These are phyloP conservation scores for Calonectria ilicicola DNA, from an alignment of 2,329 filamentous ascomycete species.

Conservation along the genomic window DNA sequence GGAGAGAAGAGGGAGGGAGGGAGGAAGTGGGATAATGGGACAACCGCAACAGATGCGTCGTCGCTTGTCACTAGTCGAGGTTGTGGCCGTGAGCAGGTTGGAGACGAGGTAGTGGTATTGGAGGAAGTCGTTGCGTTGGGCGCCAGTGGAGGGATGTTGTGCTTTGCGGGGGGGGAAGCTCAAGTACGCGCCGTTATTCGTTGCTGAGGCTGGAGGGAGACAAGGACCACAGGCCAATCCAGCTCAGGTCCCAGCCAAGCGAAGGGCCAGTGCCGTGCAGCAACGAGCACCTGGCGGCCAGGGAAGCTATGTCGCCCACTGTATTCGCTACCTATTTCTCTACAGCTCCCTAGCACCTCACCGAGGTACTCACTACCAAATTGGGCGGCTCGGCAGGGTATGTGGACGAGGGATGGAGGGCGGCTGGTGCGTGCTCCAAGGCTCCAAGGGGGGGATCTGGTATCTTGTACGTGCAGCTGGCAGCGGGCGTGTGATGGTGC, in stretches of 20 bases:
- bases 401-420: background rate
- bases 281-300: background rate
- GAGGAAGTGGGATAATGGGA: conserved; percentile 15
- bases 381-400: conserved; percentile 1
- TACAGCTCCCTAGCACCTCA: background rate
- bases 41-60: conserved; percentile 20
- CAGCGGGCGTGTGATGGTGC: background rate
- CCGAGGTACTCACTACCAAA: background rate
- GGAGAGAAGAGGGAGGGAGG: conserved; percentile 17
- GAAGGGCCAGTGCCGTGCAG: conserved; percentile 9
- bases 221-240: conserved; percentile 18
- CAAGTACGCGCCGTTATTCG: conserved; percentile 36
- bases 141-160: conserved; percentile 40
- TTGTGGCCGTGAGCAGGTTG: conserved; percentile 30
- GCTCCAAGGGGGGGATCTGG: background rate
- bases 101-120: conserved; percentile 13
- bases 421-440: conserved; percentile 6
- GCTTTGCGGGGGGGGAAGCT: conserved; percentile 44
- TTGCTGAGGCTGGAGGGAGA: conserved; percentile 34
- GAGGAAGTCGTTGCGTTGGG: conserved; percentile 34
- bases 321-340: background rate
- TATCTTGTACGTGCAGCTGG: conserved; percentile 2
- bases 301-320: background rate
- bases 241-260: conserved; percentile 1
- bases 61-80: conserved; percentile 36